Evolutionary conservation across 1,284 basidiomycete genomes (phyloP), one percentile per base, ranked within the genome.

Genomic region (Salmacisia buchloeana): DNA sequence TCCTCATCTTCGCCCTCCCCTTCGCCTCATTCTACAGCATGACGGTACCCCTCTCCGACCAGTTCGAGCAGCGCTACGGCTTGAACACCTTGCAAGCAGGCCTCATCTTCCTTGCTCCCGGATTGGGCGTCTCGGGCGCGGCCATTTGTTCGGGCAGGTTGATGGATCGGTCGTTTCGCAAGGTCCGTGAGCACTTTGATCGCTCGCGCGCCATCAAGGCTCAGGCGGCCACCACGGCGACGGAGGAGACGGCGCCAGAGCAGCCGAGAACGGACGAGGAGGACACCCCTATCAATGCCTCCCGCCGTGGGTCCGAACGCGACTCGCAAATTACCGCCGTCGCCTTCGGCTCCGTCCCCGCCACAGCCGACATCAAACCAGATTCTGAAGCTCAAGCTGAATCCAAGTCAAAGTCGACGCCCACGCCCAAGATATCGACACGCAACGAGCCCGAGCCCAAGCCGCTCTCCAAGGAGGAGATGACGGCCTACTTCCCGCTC

Each of bases 61-160:
- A 58, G 21, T 58, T 58, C 34, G 56, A 58, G 56, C 56, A 38
- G 25, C 56, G 38, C 3, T 58, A 58, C 35, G 56, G 56, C 7
- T 33, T 58, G 2, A 34, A 31, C 33, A 41, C 38, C n/a, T 23
- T 58, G n/a, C 56, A 58, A 23, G 27, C 29, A 27, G 56, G 56
- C 38, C 56, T 58, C 21, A 34, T 58, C 38, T 58, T 58, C 25
- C 34, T 58, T 34, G 38, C 35, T 18, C 34, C 56, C 27, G 56
- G 56, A 1, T 23, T 29, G n/a, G 56, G 56, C 3, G 56, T 41
- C 34, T 38, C 38, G 33, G 18, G 35, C 15, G n/a, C 15, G 2
- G 56, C 56, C 23, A 36, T 58, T 18, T 12, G 18, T 13, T 38
- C 56, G n/a, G 56, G 56, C 4, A 38, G 56, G 15, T 15, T 58